Conservation (phyloP, 495 filamentous ascomycete genomes). For the Aspergillus bertholletiae region DNA sequence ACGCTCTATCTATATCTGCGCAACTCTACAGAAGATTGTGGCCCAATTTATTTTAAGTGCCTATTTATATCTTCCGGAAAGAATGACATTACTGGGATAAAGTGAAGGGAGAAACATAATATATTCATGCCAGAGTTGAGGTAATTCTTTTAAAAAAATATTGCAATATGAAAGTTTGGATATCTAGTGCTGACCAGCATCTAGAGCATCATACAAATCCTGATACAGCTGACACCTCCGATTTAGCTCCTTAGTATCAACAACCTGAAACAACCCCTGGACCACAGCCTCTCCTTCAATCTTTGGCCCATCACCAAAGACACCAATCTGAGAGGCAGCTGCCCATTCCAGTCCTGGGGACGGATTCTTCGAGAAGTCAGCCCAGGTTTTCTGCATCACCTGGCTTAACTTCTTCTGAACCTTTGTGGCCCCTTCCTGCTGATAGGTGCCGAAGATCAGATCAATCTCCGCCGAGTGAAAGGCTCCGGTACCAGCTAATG, state of each 20-base stretch:
- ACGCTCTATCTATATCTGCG: no score
- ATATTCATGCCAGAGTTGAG: no score
- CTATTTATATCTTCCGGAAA: no score
- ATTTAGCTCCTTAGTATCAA: neutral
- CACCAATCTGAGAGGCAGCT: slow-evolving; percentile 6
- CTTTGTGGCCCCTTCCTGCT: slow-evolving; percentile 10
- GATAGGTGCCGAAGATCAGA: slow-evolving; percentile 29
- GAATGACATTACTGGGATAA: no score
- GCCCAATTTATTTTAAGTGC: no score
- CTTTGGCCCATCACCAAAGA: slow-evolving; percentile 5
- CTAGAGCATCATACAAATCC: neutral
- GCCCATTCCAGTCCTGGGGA: slow-evolving; percentile 20
- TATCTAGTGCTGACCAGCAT: no score
- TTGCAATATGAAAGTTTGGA: no score
- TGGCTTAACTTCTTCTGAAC: slow-evolving; percentile 19
- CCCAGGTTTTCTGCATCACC: slow-evolving; percentile 28
- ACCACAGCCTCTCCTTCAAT: neutral
- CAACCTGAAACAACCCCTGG: neutral
- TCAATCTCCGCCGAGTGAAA: slow-evolving; percentile 28
- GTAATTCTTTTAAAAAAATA: no score
- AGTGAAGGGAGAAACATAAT: no score
- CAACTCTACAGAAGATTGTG: no score
- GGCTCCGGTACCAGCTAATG: slow-evolving; percentile 13
- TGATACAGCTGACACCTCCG: neutral
- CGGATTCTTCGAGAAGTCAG: slow-evolving; percentile 30